phyloP scores from a whole-genome alignment of 1,284 basidiomycete species.

The Papiliotrema flavescens region DNA sequence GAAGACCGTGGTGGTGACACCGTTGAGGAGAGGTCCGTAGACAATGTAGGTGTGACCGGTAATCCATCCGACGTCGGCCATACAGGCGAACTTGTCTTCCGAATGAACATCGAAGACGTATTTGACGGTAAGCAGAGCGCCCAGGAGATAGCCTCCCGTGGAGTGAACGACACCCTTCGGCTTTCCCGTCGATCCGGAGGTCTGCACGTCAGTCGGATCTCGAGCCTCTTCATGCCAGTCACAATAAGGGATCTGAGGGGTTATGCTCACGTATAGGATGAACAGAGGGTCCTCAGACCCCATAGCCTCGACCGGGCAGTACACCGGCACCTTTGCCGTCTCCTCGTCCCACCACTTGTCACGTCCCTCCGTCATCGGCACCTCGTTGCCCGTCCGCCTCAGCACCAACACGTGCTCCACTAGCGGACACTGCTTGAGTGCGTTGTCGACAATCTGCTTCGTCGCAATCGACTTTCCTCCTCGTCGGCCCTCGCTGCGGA shows the following conservation, averaged over 20 bases:
- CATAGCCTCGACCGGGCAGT: conserved; percentile 86
- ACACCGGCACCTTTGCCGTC: conserved; percentile 74
- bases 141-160: conserved; percentile 88
- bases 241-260: conserved; percentile 11
- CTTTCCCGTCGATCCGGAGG: conserved; percentile 92
- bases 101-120: conserved; percentile 95
- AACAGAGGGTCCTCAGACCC: conserved; percentile 90
- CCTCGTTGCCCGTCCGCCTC: conserved; percentile 77
- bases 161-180: conserved; percentile 97
- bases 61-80: conserved; percentile 99
- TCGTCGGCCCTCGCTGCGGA: conserved; percentile 70
- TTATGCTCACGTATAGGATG: conserved; percentile 80
- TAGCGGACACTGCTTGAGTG: conserved; percentile 75
- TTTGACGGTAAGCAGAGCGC: conserved; percentile 87
- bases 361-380: conserved; percentile 78
- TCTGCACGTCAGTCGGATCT: conserved; percentile 54
- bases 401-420: conserved; percentile 92
- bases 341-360: conserved; percentile 99
- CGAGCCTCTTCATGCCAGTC: neutral
- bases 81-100: conserved; percentile 89
- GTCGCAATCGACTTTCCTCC: conserved; percentile 95
- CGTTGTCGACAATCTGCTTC: conserved; percentile 83
- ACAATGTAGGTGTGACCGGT: conserved; percentile 98
- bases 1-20: conserved; percentile 89
- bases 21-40: conserved; percentile 86